Evolutionary conservation across 768 basidiomycete genomes (phyloP).

Genomic region (Paxillus rubicundulus): DNA sequence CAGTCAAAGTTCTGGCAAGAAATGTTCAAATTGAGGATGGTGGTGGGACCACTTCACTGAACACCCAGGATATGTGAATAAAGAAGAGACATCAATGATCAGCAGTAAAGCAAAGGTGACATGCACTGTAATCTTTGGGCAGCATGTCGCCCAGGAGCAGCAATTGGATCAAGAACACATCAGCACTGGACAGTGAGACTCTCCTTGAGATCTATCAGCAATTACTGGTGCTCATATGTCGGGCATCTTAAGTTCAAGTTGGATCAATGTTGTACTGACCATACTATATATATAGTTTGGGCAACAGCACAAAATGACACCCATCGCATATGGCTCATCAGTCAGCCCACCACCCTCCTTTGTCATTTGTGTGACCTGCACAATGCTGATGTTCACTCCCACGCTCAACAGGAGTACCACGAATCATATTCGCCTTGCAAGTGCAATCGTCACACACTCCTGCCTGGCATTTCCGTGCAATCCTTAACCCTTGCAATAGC

Average conservation of each 20-base stretch:
- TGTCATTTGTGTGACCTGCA: slow-evolving; percentile 5
- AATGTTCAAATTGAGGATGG: no score
- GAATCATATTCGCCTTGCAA: background rate
- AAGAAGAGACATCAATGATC: background rate
- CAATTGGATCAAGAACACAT: slow-evolving; percentile 3
- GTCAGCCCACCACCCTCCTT: slow-evolving; percentile 4
- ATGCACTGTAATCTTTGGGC: background rate
- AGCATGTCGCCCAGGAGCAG: background rate
- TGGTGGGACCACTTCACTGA: no score
- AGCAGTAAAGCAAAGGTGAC: slow-evolving; percentile 7
- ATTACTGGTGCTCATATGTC: slow-evolving; percentile 1
- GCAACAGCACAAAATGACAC: slow-evolving; percentile 4
- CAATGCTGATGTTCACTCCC: background rate
- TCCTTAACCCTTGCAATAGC: background rate
- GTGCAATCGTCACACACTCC: background rate
- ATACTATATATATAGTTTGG: slow-evolving; percentile 4
- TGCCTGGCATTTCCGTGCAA: background rate
- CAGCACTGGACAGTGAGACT: background rate
- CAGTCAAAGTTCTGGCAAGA: no score
- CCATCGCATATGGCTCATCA: slow-evolving; percentile 6
- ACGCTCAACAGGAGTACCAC: background rate
- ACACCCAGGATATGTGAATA: slow-evolving; percentile 4
- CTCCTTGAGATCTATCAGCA: background rate
- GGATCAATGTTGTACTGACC: background rate
- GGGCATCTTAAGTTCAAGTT: background rate